Conservation (phyloP, 202 grass and related monocot genomes). For the Schoenoplectus tabernaemontani region DNA sequence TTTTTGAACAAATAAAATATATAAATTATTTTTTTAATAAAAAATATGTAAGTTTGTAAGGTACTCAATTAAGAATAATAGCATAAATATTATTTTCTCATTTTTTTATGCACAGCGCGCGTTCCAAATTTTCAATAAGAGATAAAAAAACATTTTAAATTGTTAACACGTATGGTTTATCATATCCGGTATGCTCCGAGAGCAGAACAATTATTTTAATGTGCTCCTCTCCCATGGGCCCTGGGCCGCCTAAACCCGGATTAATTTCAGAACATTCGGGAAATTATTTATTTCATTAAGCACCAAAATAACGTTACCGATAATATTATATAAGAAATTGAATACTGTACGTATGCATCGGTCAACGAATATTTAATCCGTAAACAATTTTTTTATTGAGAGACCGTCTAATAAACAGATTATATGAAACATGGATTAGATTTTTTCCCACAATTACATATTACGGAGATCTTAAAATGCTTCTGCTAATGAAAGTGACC, state of each 20-base stretch:
- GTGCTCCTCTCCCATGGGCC: too few species aligned
- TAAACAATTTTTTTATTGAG: too few species aligned
- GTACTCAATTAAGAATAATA: neutral
- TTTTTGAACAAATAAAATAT: neutral
- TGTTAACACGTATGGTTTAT: too few species aligned
- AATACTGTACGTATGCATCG: neutral
- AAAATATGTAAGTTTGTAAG: neutral
- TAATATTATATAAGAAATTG: neutral
- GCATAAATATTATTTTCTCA: too few species aligned
- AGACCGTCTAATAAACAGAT: neutral
- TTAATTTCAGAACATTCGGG: neutral
- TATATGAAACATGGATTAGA: conserved; percentile 13
- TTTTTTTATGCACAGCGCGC: too few species aligned
- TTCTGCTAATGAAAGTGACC: neutral
- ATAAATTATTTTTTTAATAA: neutral
- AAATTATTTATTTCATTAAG: neutral
- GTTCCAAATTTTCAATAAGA: too few species aligned
- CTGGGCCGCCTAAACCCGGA: too few species aligned
- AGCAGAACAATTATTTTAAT: too few species aligned
- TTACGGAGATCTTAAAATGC: neutral
- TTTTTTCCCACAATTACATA: neutral
- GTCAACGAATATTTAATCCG: neutral
- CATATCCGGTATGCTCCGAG: too few species aligned
- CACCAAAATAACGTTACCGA: neutral
- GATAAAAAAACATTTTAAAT: too few species aligned